Conservation (phyloP, 371 early-diverging fungal genomes). For the Coemansia sp. region DNA sequence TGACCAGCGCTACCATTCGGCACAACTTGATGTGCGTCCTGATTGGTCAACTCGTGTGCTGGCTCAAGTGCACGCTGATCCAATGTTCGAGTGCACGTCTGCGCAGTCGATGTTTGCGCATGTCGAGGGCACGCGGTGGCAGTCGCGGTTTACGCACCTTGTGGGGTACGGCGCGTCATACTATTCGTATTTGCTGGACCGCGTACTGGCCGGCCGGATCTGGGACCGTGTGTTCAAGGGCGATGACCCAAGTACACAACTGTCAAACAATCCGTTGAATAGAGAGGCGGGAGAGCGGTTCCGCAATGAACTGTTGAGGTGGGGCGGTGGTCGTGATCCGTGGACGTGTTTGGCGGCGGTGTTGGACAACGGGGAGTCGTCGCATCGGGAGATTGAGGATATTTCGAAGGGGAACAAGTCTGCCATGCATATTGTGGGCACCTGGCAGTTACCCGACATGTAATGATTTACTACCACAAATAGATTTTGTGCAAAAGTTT, state of each 20-base stretch:
- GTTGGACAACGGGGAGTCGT: constrained; percentile 60
- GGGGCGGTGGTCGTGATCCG: constrained; percentile 94
- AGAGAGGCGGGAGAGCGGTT: constrained; percentile 60
- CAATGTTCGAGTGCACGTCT: constrained; percentile 28
- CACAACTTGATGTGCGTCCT: constrained; percentile 7
- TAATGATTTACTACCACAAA: not conserved
- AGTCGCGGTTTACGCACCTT: constrained; percentile 88
- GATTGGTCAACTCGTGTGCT: constrained; percentile 46
- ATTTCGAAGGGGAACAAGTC: constrained; percentile 62
- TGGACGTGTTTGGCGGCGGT: constrained; percentile 76
- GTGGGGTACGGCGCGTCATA: constrained; percentile 91
- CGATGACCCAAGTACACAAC: constrained; percentile 44
- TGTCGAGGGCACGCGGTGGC: constrained; percentile 73
- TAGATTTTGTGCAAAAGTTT: no score
- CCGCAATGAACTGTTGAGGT: constrained; percentile 71
- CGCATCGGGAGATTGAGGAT: constrained; percentile 38
- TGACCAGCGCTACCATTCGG: constrained; percentile 74
- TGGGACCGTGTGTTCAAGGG: constrained; percentile 70
- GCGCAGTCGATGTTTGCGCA: constrained; percentile 37
- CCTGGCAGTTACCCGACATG: constrained; percentile 60
- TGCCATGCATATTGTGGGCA: constrained; percentile 74
- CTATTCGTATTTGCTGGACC: constrained; percentile 89
- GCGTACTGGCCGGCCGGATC: constrained; percentile 75
- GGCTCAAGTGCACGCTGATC: constrained; percentile 15
- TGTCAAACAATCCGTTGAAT: constrained; percentile 34